These are phyloP conservation scores for Candida tallmaniae DNA, from an alignment of 805 yeast species.

Conservation along the genomic window DNA sequence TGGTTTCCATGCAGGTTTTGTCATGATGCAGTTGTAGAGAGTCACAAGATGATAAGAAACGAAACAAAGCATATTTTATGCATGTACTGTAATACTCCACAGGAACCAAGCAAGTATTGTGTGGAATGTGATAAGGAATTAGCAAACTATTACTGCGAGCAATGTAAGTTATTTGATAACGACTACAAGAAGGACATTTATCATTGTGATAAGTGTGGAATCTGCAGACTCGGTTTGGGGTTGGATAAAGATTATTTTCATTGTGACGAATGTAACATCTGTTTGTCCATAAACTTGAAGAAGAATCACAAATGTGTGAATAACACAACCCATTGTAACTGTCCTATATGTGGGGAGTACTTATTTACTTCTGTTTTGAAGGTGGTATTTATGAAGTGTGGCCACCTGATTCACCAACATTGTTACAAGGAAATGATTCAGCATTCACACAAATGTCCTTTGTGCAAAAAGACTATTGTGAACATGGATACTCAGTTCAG, in stretches of 20 bases:
- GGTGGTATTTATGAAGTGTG: slow-evolving; percentile 90
- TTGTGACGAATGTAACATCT: slow-evolving; percentile 84
- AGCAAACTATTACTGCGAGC: slow-evolving; percentile 72
- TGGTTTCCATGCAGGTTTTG: slow-evolving; percentile 86
- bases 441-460: slow-evolving; percentile 86
- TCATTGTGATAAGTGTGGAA: slow-evolving; percentile 91
- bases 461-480: slow-evolving; percentile 77
- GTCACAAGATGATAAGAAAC: slow-evolving; percentile 51
- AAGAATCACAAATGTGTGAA: slow-evolving; percentile 81
- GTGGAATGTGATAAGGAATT: slow-evolving; percentile 60
- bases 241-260: slow-evolving; percentile 87
- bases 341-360: slow-evolving; percentile 91
- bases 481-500: slow-evolving; percentile 89
- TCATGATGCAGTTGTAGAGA: slow-evolving; percentile 64
- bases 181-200: slow-evolving; percentile 76
- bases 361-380: slow-evolving; percentile 78
- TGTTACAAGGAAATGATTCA: slow-evolving; percentile 81
- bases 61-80: slow-evolving; percentile 70
- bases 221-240: slow-evolving; percentile 87
- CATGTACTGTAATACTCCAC: slow-evolving; percentile 75
- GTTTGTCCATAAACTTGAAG: slow-evolving; percentile 74
- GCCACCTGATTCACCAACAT: slow-evolving; percentile 85
- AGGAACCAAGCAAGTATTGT: slow-evolving; percentile 68
- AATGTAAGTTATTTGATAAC: slow-evolving; percentile 79
- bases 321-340: slow-evolving; percentile 82